Percentiles rank a stretch among this genome's conserved stretches.
phyloP scores from a whole-genome alignment of 1,284 basidiomycete genomes.

The Boletellus sp. region DNA sequence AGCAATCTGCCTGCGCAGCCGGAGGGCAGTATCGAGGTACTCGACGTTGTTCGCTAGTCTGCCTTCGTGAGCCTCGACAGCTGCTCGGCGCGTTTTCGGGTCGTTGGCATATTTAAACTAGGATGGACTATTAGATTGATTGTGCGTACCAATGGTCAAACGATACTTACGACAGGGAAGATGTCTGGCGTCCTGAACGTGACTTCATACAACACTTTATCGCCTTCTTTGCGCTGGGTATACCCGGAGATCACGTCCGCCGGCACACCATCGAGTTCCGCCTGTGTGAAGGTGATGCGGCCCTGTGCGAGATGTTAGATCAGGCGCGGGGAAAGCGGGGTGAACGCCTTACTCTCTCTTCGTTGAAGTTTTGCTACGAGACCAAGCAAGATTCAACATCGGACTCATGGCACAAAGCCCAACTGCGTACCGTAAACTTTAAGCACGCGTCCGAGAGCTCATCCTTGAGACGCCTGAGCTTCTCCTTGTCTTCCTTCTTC shows the following conservation, averaged over 20 bases:
- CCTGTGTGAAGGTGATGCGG: conserved; percentile 57
- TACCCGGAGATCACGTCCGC: conserved; percentile 74
- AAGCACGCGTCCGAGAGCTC: conserved; percentile 69
- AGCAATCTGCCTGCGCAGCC: conserved; percentile 66
- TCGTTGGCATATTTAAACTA: conserved; percentile 77
- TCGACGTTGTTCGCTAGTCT: conserved; percentile 68
- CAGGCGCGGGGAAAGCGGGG: neutral
- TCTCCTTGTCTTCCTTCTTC: conserved; percentile 53
- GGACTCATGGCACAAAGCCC: neutral
- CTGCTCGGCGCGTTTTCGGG: conserved; percentile 63
- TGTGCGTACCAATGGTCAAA: neutral
- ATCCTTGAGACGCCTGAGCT: conserved; percentile 60
- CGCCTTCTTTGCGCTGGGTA: conserved; percentile 55
- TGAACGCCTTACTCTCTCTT: conserved; percentile 60
- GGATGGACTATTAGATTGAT: neutral
- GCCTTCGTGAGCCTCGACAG: conserved; percentile 64
- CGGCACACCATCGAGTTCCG: conserved; percentile 78
- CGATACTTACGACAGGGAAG: conserved; percentile 60
- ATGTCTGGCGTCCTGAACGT: conserved; percentile 61
- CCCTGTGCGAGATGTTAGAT: conserved; percentile 39
- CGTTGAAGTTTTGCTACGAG: conserved; percentile 77
- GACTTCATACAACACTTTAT: conserved; percentile 60
- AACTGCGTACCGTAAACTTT: conserved; percentile 61
- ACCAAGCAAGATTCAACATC: neutral
- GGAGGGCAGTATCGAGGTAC: conserved; percentile 61